Evolutionary conservation across 163 green algal genomes (phyloP).

Genomic region (Coccomyxa subellipsoidea): DNA sequence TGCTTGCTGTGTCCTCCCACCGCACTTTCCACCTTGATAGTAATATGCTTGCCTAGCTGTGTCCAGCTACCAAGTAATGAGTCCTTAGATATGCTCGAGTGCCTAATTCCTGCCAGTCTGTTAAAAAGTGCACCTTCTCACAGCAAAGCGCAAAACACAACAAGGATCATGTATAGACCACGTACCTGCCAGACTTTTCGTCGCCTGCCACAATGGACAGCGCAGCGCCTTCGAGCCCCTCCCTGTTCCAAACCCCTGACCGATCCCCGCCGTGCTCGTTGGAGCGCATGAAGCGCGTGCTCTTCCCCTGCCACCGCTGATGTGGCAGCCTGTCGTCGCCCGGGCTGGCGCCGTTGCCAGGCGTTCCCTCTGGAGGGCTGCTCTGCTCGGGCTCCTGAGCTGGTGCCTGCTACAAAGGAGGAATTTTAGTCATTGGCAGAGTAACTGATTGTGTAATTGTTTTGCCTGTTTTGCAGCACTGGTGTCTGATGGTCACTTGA

Average conservation of each 20-base stretch:
- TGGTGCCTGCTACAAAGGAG: neutral
- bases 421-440: no score
- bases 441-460: no score
- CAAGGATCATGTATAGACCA: neutral
- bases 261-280: constrained; percentile 64
- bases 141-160: no score
- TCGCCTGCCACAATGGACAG: constrained; percentile 72
- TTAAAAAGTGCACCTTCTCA: no score
- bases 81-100: no score
- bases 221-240: constrained; percentile 59
- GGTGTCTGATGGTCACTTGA: no score
- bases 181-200: constrained; percentile 35
- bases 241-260: constrained; percentile 62
- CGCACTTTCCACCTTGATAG: no score
- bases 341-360: neutral
- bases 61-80: no score
- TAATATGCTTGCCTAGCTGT: no score
- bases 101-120: no score
- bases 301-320: constrained; percentile 53
- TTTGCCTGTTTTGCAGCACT: no score
- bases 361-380: neutral
- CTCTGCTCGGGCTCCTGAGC: neutral
- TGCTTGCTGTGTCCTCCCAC: no score
- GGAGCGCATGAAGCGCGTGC: constrained; percentile 61
- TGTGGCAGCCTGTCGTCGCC: constrained; percentile 29